Conservation (phyloP, 2,329 filamentous ascomycete genomes). For the Pseudogymnoascus sp. region DNA sequence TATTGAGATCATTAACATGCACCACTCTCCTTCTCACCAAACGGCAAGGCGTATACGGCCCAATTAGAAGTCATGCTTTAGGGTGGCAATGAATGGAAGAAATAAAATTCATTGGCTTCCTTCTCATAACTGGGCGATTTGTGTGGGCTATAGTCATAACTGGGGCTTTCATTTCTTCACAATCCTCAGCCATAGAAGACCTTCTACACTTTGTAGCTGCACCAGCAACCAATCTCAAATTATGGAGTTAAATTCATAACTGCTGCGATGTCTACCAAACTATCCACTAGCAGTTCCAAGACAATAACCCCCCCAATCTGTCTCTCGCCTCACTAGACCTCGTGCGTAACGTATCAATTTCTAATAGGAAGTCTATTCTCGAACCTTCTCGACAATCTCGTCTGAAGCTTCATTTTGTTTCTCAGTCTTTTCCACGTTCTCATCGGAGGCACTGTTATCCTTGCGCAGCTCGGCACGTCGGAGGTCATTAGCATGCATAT, state of each 20-base stretch:
- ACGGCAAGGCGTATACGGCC: no score
- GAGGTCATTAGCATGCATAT: constrained; percentile 6
- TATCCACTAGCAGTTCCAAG: neutral
- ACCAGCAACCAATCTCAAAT: neutral
- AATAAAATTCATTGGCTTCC: no score
- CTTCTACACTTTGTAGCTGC: neutral
- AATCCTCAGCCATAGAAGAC: no score
- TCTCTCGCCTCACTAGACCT: neutral
- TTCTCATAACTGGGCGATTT: no score
- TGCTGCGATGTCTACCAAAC: neutral
- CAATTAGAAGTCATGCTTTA: no score
- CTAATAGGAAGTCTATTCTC: constrained; percentile 12
- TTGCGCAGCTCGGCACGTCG: constrained; percentile 5
- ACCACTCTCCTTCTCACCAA: no score
- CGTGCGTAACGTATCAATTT: neutral
- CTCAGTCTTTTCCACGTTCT: neutral
- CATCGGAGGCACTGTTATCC: constrained; percentile 7
- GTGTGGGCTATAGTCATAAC: no score
- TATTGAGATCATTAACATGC: neutral
- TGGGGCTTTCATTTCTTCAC: no score
- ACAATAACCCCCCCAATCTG: neutral
- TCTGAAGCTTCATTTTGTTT: neutral
- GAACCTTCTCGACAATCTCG: constrained; percentile 2
- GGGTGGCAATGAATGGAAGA: no score
- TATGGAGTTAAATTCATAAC: neutral